Percentiles rank a stretch among this genome's conserved stretches.
These are phyloP conservation scores for Sugiyamaella smithiae DNA, from an alignment of 805 yeast species.

Conservation along the genomic window DNA sequence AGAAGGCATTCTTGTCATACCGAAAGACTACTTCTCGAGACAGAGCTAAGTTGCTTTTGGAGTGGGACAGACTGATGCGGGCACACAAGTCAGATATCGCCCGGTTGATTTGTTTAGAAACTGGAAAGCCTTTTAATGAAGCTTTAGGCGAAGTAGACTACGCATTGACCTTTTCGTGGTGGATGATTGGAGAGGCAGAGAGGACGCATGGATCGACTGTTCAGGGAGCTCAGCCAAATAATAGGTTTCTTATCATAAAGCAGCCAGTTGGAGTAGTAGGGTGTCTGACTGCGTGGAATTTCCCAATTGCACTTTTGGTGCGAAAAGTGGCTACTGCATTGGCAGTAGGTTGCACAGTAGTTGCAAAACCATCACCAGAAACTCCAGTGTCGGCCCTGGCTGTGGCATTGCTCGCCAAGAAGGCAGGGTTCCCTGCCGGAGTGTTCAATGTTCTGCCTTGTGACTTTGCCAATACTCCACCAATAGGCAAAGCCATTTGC, in stretches of 20 bases:
- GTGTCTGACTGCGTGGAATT: constrained; percentile 78
- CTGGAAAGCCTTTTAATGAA: constrained; percentile 70
- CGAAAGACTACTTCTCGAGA: constrained; percentile 54
- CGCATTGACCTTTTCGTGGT: constrained; percentile 77
- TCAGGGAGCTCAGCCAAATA: constrained; percentile 12
- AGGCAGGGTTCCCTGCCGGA: constrained; percentile 74
- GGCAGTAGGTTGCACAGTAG: constrained; percentile 77
- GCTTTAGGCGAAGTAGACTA: constrained; percentile 65
- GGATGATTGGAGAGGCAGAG: constrained; percentile 69
- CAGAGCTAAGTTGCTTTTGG: constrained; percentile 52
- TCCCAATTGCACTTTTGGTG: constrained; percentile 74
- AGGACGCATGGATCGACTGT: constrained; percentile 12
- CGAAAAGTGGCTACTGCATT: constrained; percentile 71
- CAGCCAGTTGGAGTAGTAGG: constrained; percentile 84
- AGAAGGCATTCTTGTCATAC: constrained; percentile 50
- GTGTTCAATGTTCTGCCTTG: constrained; percentile 60
- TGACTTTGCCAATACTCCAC: constrained; percentile 29
- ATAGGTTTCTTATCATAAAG: constrained; percentile 52
- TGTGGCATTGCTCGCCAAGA: constrained; percentile 52
- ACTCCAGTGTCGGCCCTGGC: constrained; percentile 75
- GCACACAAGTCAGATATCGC: constrained; percentile 65
- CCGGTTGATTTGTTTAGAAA: constrained; percentile 58
- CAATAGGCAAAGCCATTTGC: constrained; percentile 56
- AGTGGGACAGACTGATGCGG: constrained; percentile 51
- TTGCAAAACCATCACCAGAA: constrained; percentile 72